Percentiles rank a stretch among this genome's conserved stretches.
Evolutionary conservation across 306 rosid species (phyloP).

Genomic region (Carpinus viminea): DNA sequence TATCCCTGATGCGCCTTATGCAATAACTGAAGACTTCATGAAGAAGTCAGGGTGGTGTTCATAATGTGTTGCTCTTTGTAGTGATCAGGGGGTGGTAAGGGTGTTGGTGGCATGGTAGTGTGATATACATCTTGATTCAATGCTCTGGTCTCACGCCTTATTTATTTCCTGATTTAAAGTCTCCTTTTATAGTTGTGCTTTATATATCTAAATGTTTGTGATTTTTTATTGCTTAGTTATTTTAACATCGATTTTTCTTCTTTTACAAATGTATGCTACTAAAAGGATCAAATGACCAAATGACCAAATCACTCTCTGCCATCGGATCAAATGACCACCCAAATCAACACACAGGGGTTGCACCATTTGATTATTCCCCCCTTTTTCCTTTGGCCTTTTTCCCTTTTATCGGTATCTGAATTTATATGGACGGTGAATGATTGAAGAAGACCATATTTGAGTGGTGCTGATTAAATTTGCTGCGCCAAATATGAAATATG

Average conservation of each 20-base stretch:
- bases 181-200: background rate
- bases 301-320: conserved; percentile 92
- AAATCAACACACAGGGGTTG: background rate
- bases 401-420: too few relatives aligned
- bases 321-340: conserved; percentile 51
- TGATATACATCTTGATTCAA: background rate
- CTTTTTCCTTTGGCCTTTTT: too few relatives aligned
- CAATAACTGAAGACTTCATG: conserved; percentile 65
- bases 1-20: conserved; percentile 62
- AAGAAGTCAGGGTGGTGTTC: conserved; percentile 31
- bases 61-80: background rate
- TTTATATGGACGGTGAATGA: background rate
- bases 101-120: background rate
- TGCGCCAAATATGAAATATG: too few relatives aligned
- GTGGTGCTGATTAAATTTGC: too few relatives aligned
- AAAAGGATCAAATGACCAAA: too few relatives aligned
- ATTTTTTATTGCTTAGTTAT: background rate
- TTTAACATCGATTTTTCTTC: background rate
- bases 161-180: background rate
- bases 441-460: too few relatives aligned
- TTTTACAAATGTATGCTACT: background rate
- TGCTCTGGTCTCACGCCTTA: background rate
- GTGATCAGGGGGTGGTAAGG: background rate
- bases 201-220: background rate
- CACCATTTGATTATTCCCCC: too few relatives aligned